phyloP scores from a whole-genome alignment of 345 rosid species.

The Salix viminalis region DNA sequence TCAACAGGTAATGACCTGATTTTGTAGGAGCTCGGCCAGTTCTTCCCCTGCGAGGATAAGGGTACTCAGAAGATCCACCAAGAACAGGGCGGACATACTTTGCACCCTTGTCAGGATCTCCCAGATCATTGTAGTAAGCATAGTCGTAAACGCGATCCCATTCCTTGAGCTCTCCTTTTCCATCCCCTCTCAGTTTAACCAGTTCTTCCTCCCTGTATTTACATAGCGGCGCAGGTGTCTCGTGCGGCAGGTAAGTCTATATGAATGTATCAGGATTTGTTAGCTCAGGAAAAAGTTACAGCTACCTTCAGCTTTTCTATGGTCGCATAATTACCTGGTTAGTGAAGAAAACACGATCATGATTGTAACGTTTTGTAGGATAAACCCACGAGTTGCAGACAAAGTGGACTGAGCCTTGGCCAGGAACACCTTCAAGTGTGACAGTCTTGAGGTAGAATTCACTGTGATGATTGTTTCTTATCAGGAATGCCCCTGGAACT shows the following conservation, averaged over 20 bases:
- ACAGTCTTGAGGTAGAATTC: constrained; percentile 42
- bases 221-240: constrained; percentile 34
- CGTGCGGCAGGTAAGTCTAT: constrained; percentile 33
- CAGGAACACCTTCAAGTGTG: constrained; percentile 41
- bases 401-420: constrained; percentile 36
- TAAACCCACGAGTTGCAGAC: constrained; percentile 55
- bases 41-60: constrained; percentile 50
- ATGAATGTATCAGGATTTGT: not conserved
- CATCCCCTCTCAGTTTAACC: constrained; percentile 36
- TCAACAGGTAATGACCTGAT: constrained; percentile 19
- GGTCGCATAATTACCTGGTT: constrained; percentile 28
- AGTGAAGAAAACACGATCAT: constrained; percentile 38
- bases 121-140: constrained; percentile 43
- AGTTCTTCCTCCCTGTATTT: constrained; percentile 43
- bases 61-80: constrained; percentile 40
- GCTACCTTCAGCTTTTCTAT: not conserved
- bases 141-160: constrained; percentile 49
- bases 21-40: constrained; percentile 35
- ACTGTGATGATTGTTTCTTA: constrained; percentile 37
- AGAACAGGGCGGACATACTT: constrained; percentile 37
- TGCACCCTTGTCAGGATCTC: constrained; percentile 35
- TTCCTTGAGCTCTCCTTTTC: constrained; percentile 33
- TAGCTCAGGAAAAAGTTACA: not conserved
- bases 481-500: constrained; percentile 37
- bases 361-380: constrained; percentile 27